These are phyloP conservation scores for Syzygium aqueum DNA, from an alignment of 345 rosid genomes.

Conservation along the genomic window DNA sequence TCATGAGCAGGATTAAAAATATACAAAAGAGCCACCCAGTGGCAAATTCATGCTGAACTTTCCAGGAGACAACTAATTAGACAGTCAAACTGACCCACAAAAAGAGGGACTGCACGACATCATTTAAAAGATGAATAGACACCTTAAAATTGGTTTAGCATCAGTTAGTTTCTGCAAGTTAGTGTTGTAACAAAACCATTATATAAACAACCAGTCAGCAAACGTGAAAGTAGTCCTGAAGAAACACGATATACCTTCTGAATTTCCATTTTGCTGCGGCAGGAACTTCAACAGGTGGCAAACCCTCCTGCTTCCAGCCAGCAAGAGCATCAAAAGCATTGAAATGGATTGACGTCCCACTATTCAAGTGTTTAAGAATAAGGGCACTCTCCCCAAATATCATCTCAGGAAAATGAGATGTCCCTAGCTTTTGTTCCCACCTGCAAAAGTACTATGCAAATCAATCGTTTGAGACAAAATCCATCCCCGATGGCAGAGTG, in stretches of 20 bases:
- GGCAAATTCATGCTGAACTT: neutral
- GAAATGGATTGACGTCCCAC: conserved; percentile 56
- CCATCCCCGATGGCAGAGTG: neutral
- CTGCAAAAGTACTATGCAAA: conserved; percentile 20
- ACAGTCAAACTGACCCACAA: neutral
- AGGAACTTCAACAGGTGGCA: conserved; percentile 95
- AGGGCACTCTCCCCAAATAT: conserved; percentile 78
- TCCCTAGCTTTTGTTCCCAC: conserved; percentile 76
- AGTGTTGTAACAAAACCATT: neutral
- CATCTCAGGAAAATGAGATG: conserved; percentile 90
- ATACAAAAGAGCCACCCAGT: neutral
- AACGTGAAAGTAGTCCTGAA: neutral
- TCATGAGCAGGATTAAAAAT: neutral
- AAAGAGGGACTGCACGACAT: neutral
- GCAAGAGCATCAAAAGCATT: conserved; percentile 82
- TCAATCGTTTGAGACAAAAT: neutral
- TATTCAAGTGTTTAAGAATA: conserved; percentile 44
- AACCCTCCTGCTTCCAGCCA: conserved; percentile 79
- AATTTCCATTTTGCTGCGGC: conserved; percentile 92
- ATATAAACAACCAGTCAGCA: neutral
- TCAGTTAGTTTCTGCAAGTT: neutral
- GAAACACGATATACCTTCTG: conserved; percentile 42
- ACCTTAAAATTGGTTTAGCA: neutral
- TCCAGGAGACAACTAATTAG: neutral
- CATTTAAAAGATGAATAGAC: neutral